A percentile compares a stretch with the other conserved stretches of the same genome.
These are phyloP conservation scores for Botrytis fragariae DNA, from an alignment of 2,329 filamentous ascomycete genomes.

Conservation along the genomic window DNA sequence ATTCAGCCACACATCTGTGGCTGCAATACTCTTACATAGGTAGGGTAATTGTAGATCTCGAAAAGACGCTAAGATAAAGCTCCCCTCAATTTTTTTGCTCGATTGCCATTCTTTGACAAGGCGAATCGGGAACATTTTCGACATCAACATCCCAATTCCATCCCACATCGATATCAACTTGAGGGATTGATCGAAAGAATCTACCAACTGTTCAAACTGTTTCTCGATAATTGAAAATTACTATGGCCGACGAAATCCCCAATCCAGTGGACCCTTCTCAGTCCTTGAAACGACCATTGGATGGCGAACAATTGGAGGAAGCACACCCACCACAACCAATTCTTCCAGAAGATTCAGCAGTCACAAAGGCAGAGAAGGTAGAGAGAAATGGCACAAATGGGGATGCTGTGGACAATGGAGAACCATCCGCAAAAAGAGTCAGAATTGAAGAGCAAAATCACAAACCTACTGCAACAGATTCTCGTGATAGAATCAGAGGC, in stretches of 20 bases:
- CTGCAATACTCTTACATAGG: too few species aligned
- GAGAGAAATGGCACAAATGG: slow-evolving; percentile 31
- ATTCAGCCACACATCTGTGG: too few species aligned
- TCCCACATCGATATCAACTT: not conserved
- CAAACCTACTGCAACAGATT: slow-evolving; percentile 28
- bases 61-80: slow-evolving; percentile 34
- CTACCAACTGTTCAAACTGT: too few species aligned
- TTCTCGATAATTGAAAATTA: not conserved
- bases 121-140: not conserved
- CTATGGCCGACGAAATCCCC: slow-evolving; percentile 27
- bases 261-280: slow-evolving; percentile 30
- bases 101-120: not conserved
- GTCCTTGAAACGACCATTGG: slow-evolving; percentile 34
- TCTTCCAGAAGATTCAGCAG: slow-evolving; percentile 34
- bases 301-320: slow-evolving; percentile 26
- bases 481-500: slow-evolving; percentile 35
- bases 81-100: slow-evolving; percentile 19
- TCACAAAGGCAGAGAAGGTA: slow-evolving; percentile 37
- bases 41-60: not conserved
- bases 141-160: not conserved
- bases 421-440: slow-evolving; percentile 30
- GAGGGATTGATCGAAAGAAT: not conserved
- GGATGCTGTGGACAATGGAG: slow-evolving; percentile 26
- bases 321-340: slow-evolving; percentile 30
- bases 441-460: slow-evolving; percentile 38